Percentiles rank a stretch among this genome's conserved stretches.
phyloP scores from a whole-genome alignment of 208 protist genomes.

The Acanthamoeba sp. region DNA sequence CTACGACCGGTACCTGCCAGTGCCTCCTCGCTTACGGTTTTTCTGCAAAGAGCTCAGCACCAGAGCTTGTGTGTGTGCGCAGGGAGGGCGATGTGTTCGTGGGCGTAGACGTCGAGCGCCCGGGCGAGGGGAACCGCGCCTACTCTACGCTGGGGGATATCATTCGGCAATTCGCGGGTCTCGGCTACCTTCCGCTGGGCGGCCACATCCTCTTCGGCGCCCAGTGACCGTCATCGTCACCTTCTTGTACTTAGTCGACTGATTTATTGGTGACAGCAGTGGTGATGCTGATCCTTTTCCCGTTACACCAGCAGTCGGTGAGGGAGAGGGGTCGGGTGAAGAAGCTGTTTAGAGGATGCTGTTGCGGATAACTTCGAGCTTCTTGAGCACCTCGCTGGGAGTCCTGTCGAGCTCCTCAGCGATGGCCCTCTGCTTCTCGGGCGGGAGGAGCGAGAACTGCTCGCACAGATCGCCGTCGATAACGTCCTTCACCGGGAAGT shows the following conservation, averaged over 20 bases:
- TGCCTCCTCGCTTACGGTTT: too few relatives aligned
- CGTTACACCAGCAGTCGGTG: too few relatives aligned
- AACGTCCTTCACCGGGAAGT: slow-evolving; percentile 92
- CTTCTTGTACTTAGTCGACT: too few relatives aligned
- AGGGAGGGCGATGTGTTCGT: background rate
- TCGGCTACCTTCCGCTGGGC: background rate
- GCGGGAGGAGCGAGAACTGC: slow-evolving; percentile 85
- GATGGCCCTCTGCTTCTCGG: slow-evolving; percentile 86
- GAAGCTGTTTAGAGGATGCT: slow-evolving; percentile 72
- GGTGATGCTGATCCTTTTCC: too few relatives aligned
- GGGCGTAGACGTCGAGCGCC: background rate
- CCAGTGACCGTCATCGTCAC: too few relatives aligned
- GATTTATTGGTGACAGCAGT: background rate
- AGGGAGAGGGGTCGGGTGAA: too few relatives aligned
- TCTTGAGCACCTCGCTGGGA: slow-evolving; percentile 89
- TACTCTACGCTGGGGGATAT: background rate
- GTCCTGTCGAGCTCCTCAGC: slow-evolving; percentile 89
- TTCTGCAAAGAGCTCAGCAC: too few relatives aligned
- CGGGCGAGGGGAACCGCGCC: background rate
- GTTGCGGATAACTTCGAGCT: slow-evolving; percentile 91
- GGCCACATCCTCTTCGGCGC: slow-evolving; percentile 26
- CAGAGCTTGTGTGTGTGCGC: too few relatives aligned
- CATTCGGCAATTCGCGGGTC: background rate
- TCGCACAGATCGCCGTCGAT: slow-evolving; percentile 95
- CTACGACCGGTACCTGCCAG: slow-evolving; percentile 2